Percentiles rank a stretch among this genome's conserved stretches.
Conservation (phyloP, 129 eudicot genomes). For the Helichrysum umbraculigerum region DNA sequence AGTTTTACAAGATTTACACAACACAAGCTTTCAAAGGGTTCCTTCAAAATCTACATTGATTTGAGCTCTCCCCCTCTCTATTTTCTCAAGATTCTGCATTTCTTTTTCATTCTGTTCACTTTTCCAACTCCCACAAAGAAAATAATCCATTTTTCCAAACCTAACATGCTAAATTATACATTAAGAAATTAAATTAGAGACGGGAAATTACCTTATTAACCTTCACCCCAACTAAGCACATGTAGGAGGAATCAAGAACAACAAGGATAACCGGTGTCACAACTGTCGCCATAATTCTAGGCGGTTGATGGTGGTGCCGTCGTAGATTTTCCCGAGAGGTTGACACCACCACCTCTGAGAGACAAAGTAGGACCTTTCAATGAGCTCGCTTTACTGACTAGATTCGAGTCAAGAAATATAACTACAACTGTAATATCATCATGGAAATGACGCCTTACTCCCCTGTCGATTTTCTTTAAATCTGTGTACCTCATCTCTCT, state of each 20-base stretch:
- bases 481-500: constrained; percentile 91
- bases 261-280: background rate
- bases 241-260: background rate
- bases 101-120: background rate
- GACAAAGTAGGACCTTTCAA: constrained; percentile 64
- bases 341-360: constrained; percentile 67
- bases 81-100: constrained; percentile 11
- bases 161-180: constrained; percentile 24
- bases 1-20: constrained; percentile 42
- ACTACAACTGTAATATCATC: constrained; percentile 86
- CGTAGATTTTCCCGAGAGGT: constrained; percentile 41
- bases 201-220: constrained; percentile 35
- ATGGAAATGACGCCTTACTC: constrained; percentile 91
- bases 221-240: constrained; percentile 28
- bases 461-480: constrained; percentile 85
- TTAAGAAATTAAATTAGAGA: constrained; percentile 29
- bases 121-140: constrained; percentile 16
- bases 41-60: constrained; percentile 12
- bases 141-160: constrained; percentile 18
- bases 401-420: constrained; percentile 74
- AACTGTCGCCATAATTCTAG: background rate
- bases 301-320: constrained; percentile 36
- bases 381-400: constrained; percentile 70
- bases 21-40: constrained; percentile 32
- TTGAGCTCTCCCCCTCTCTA: constrained; percentile 17